Evolutionary conservation across 768 basidiomycete species (phyloP).

Genomic region (Lentinula raphanica): DNA sequence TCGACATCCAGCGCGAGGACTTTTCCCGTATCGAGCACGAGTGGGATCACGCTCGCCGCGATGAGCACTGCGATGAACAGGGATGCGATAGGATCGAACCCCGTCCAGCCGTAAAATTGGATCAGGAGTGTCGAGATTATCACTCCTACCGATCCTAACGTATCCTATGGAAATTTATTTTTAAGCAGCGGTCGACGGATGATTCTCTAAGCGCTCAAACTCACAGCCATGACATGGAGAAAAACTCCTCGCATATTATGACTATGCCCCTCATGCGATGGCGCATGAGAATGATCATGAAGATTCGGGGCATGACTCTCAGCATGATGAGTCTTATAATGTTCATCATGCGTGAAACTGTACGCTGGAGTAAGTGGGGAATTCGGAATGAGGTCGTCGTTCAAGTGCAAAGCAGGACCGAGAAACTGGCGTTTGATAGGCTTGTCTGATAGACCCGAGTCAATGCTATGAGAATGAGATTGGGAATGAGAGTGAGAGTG

Average conservation of each 20-base stretch:
- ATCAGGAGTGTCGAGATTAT: constrained; percentile 96
- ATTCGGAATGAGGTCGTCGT: constrained; percentile 17
- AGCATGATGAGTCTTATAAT: constrained; percentile 41
- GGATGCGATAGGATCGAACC: constrained; percentile 97
- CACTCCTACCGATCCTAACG: constrained; percentile 94
- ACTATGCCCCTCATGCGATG: constrained; percentile 77
- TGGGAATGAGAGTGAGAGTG: constrained; percentile 13
- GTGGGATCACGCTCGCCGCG: constrained; percentile 90
- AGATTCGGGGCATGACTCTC: constrained; percentile 35
- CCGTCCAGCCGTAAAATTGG: constrained; percentile 95
- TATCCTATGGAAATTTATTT: constrained; percentile 54
- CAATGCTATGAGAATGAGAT: too few relatives aligned
- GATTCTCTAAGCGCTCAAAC: constrained; percentile 16
- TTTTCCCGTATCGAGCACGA: constrained; percentile 89
- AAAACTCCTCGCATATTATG: constrained; percentile 99
- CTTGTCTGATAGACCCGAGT: constrained; percentile 10
- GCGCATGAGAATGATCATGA: constrained; percentile 48
- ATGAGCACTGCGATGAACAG: constrained; percentile 94
- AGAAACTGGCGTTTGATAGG: constrained; percentile 32
- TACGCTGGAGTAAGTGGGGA: constrained; percentile 68
- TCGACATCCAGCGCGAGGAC: constrained; percentile 84
- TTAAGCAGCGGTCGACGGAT: neutral
- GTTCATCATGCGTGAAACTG: constrained; percentile 46
- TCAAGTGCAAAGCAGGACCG: constrained; percentile 35
- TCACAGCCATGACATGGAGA: constrained; percentile 91